Evolutionary conservation across 345 rosid species (phyloP).

Genomic region (Noccaea caerulescens): DNA sequence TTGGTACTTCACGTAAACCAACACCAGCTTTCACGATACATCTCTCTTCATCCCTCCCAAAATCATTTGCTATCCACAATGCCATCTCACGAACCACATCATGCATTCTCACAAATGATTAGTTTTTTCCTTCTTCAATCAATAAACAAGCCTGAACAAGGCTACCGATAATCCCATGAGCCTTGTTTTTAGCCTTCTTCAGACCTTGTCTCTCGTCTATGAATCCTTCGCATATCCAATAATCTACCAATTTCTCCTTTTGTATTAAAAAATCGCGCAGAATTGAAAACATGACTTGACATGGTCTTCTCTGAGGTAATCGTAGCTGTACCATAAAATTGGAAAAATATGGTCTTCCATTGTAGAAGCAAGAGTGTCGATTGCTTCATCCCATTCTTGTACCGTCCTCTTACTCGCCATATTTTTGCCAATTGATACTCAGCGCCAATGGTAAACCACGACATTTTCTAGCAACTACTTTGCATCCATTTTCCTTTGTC

Average conservation of each 20-base stretch:
- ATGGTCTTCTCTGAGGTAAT: too few relatives aligned
- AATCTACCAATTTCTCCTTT: too few relatives aligned
- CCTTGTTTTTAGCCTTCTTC: not conserved
- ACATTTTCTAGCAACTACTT: slow-evolving; percentile 24
- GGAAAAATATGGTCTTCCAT: too few relatives aligned
- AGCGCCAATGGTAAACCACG: slow-evolving; percentile 17
- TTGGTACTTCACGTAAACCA: not conserved
- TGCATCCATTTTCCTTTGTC: not conserved
- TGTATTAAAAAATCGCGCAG: too few relatives aligned
- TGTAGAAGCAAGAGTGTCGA: too few relatives aligned
- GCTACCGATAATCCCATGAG: not conserved
- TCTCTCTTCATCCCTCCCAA: not conserved
- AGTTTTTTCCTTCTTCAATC: not conserved
- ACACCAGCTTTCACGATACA: not conserved
- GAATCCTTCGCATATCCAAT: not conserved
- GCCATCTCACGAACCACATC: slow-evolving; percentile 13
- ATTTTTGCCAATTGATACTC: too few relatives aligned
- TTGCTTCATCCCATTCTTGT: too few relatives aligned
- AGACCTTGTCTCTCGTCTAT: not conserved
- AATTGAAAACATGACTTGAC: too few relatives aligned
- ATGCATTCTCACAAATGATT: slow-evolving; percentile 7
- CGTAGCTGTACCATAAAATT: too few relatives aligned
- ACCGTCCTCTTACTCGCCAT: too few relatives aligned
- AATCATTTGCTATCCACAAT: slow-evolving; percentile 33
- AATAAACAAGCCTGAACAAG: slow-evolving; percentile 13